phyloP scores from a whole-genome alignment of 2,329 filamentous ascomycete species.

The Penicillium sp. region DNA sequence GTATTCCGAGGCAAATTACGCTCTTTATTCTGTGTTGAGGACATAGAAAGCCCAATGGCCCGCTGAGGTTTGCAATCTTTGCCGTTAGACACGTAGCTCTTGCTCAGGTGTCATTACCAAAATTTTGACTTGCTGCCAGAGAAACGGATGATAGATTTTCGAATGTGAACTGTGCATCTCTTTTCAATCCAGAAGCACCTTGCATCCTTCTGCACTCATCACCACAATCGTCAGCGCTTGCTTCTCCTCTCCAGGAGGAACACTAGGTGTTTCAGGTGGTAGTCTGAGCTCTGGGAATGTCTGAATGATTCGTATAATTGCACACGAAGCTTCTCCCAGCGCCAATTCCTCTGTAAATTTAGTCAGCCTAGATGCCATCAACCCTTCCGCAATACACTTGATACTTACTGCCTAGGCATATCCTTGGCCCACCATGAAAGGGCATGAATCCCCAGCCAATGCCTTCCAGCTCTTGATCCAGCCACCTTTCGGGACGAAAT shows the following conservation, averaged over 20 bases:
- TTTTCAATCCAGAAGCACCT: conserved; percentile 9
- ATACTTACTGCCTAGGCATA: conserved; percentile 3
- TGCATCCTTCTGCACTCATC: conserved; percentile 25
- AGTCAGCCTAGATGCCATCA: background rate
- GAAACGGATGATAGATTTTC: background rate
- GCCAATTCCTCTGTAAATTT: background rate
- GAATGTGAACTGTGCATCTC: background rate
- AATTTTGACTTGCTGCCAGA: background rate
- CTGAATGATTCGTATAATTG: conserved; percentile 14
- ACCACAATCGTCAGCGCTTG: conserved; percentile 24
- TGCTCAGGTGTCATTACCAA: background rate
- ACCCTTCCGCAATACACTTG: background rate
- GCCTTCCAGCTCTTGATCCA: background rate
- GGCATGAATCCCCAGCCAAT: conserved; percentile 6
- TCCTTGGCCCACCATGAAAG: conserved; percentile 2
- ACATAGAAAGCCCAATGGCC: no score
- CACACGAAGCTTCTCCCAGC: conserved; percentile 3
- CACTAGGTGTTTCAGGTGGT: conserved; percentile 1
- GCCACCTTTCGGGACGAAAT: conserved; percentile 5
- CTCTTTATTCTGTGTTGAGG: no score
- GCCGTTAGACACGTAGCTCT: background rate
- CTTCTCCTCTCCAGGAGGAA: conserved; percentile 22
- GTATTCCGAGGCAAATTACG: no score
- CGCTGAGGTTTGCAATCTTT: background rate
- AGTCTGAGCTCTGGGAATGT: conserved; percentile 4